A percentile compares a stretch with the other conserved stretches of the same genome.
Conservation (phyloP, 441 rosid species). For the Pelargonium cotyledonis region DNA sequence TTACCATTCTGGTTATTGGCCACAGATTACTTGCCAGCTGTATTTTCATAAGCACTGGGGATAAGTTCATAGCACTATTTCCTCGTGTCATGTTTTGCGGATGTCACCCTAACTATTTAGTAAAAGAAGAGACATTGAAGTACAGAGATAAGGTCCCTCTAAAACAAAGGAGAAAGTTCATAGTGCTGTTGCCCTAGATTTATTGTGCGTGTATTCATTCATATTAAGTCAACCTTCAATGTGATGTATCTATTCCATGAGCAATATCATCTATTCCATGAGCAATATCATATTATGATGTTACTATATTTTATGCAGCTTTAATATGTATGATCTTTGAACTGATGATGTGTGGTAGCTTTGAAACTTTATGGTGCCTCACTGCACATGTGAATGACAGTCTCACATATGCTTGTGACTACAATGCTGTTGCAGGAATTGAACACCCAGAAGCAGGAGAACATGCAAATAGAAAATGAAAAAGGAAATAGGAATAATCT, state of each 20-base stretch:
- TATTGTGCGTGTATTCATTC: background rate
- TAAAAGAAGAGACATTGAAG: background rate
- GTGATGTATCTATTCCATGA: background rate
- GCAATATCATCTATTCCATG: too few species aligned
- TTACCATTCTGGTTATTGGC: too few species aligned
- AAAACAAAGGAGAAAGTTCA: background rate
- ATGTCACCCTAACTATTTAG: background rate
- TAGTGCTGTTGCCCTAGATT: background rate
- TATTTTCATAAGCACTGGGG: too few species aligned
- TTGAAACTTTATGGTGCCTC: background rate
- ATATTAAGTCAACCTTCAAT: background rate
- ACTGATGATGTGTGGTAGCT: background rate
- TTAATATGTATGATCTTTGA: background rate
- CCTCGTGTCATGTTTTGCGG: background rate
- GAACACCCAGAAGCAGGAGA: conserved; percentile 49
- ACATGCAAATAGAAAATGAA: conserved; percentile 38
- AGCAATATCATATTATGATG: background rate
- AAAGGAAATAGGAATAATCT: conserved; percentile 56
- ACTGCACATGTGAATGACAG: background rate
- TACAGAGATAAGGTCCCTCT: background rate
- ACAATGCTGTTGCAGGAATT: conserved; percentile 44
- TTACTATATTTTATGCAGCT: background rate
- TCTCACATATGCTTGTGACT: too few species aligned
- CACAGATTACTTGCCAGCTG: too few species aligned
- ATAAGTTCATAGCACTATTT: background rate